phyloP scores from a whole-genome alignment of 495 filamentous ascomycete genomes.

The Annulohypoxylon maeteangense region DNA sequence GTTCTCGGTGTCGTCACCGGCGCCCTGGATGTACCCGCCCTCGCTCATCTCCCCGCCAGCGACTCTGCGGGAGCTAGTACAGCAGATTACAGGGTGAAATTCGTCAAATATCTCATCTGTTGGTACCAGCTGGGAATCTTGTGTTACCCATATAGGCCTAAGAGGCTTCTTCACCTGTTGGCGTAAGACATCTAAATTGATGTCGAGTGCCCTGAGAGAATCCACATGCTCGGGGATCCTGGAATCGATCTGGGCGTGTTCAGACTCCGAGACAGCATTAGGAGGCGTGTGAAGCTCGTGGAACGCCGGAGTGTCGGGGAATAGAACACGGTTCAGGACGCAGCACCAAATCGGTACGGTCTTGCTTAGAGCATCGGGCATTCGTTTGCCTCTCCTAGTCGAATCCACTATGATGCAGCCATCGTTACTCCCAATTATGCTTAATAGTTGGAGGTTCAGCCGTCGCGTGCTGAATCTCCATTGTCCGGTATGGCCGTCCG shows the following conservation, averaged over 20 bases:
- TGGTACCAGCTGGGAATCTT: slow-evolving; percentile 54
- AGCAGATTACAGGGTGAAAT: slow-evolving; percentile 79
- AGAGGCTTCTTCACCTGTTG: slow-evolving; percentile 65
- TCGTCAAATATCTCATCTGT: slow-evolving; percentile 57
- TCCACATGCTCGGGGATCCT: slow-evolving; percentile 73
- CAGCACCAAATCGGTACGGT: slow-evolving; percentile 94
- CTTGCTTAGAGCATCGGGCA: slow-evolving; percentile 93
- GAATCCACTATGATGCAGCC: slow-evolving; percentile 96
- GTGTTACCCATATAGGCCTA: slow-evolving; percentile 70
- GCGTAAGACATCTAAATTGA: slow-evolving; percentile 49
- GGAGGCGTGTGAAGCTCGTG: slow-evolving; percentile 72
- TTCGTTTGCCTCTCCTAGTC: slow-evolving; percentile 90
- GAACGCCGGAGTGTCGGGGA: slow-evolving; percentile 63
- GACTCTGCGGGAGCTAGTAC: slow-evolving; percentile 77
- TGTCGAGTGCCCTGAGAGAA: slow-evolving; percentile 61
- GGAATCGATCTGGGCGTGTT: slow-evolving; percentile 80
- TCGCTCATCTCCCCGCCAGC: slow-evolving; percentile 70
- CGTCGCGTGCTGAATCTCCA: slow-evolving; percentile 89
- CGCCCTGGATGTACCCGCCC: slow-evolving; percentile 90
- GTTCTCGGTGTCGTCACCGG: slow-evolving; percentile 90
- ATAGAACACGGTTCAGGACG: slow-evolving; percentile 83
- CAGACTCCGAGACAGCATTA: slow-evolving; percentile 73
- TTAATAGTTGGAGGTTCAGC: slow-evolving; percentile 83
- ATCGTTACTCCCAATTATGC: slow-evolving; percentile 66
- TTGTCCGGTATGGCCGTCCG: slow-evolving; percentile 89